Evolutionary conservation across 495 filamentous ascomycete species (phyloP).

Genomic region (Tuber aestivum): DNA sequence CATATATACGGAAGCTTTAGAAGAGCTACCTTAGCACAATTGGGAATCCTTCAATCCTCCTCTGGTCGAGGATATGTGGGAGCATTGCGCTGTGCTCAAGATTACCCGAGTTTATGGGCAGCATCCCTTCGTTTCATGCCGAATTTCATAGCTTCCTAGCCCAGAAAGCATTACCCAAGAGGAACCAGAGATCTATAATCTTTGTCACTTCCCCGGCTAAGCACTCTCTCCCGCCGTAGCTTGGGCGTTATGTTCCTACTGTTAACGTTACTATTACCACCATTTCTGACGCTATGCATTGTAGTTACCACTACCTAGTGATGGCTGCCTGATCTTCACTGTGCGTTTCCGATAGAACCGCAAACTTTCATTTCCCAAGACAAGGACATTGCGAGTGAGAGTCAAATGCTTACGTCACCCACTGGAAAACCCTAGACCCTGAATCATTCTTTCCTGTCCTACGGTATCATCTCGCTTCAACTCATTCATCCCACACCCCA

Average conservation of each 20-base stretch:
- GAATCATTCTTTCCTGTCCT: not conserved
- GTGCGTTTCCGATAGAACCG: not conserved
- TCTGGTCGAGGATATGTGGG: not conserved
- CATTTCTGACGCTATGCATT: not conserved
- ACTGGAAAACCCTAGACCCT: not conserved
- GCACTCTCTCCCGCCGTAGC: not conserved
- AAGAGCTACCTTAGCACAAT: not conserved
- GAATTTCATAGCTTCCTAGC: not conserved
- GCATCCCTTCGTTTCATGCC: not conserved
- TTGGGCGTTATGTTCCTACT: not conserved
- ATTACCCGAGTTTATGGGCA: not conserved
- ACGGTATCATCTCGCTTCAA: conserved; percentile 6
- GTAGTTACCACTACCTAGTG: not conserved
- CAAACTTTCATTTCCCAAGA: not conserved
- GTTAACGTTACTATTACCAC: not conserved
- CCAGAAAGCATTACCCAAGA: not conserved
- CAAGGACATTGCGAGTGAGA: not conserved
- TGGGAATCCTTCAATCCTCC: not conserved
- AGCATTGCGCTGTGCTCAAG: not conserved
- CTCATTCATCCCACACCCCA: not conserved
- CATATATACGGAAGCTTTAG: not conserved
- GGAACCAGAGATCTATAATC: not conserved
- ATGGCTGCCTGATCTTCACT: not conserved
- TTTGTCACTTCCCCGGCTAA: not conserved
- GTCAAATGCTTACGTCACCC: not conserved